These are phyloP conservation scores for Aspergillus funiculosus DNA, from an alignment of 495 filamentous ascomycete species.

Conservation along the genomic window DNA sequence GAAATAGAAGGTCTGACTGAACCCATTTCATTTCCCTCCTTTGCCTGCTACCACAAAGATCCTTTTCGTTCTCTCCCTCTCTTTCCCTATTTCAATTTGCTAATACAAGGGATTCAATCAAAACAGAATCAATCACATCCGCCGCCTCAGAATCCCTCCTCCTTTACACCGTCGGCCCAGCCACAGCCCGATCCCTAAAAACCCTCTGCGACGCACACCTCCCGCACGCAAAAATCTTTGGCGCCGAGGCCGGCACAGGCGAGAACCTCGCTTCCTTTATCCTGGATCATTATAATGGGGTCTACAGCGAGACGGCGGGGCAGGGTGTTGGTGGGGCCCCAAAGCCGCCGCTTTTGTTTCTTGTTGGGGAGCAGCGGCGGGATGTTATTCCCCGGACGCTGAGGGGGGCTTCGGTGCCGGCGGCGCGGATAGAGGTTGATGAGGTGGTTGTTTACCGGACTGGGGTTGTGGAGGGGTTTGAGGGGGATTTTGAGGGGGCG, in stretches of 20 bases:
- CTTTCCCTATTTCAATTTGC: background rate
- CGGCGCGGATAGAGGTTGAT: slow-evolving; percentile 54
- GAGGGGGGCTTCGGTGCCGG: slow-evolving; percentile 35
- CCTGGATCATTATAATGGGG: slow-evolving; percentile 58
- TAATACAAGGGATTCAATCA: background rate
- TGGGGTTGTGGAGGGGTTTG: slow-evolving; percentile 68
- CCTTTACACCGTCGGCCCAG: slow-evolving; percentile 88
- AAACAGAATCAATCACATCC: slow-evolving; percentile 17
- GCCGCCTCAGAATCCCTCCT: slow-evolving; percentile 49
- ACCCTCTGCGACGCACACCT: slow-evolving; percentile 45
- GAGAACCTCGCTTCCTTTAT: slow-evolving; percentile 73
- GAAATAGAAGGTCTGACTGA: slow-evolving; percentile 35
- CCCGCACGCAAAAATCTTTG: slow-evolving; percentile 54
- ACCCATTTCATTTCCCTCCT: slow-evolving; percentile 46
- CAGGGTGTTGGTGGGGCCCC: no score
- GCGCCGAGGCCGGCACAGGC: slow-evolving; percentile 75
- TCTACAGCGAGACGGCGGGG: slow-evolving; percentile 6
- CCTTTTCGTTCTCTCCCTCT: no score
- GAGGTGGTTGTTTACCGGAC: slow-evolving; percentile 86
- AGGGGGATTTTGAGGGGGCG: slow-evolving; percentile 51
- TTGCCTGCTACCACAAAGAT: slow-evolving; percentile 26
- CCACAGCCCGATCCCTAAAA: slow-evolving; percentile 68
- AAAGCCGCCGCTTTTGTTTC: slow-evolving; percentile 71
- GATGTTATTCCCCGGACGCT: slow-evolving; percentile 84
- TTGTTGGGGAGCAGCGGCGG: slow-evolving; percentile 77